A percentile compares a stretch with the other conserved stretches of the same genome.
Evolutionary conservation across 1,284 basidiomycete species (phyloP).

Genomic region (Amylostereum areolatum): DNA sequence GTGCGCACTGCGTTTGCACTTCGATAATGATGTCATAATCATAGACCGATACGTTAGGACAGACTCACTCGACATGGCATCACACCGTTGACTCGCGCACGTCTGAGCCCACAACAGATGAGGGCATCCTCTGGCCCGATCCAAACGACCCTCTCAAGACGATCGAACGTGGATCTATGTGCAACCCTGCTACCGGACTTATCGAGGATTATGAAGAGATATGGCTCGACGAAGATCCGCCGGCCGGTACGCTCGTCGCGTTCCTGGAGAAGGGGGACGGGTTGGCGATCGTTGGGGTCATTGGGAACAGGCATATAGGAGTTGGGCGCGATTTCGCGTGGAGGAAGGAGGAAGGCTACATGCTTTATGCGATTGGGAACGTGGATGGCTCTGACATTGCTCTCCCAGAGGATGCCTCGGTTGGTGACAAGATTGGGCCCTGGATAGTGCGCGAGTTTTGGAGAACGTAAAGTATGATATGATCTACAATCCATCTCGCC

Average conservation of each 20-base stretch:
- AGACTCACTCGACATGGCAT: background rate
- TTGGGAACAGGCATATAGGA: background rate
- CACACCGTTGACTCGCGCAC: background rate
- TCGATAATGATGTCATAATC: background rate
- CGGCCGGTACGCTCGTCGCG: background rate
- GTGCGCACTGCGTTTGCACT: background rate
- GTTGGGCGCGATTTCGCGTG: background rate
- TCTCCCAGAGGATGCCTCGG: background rate
- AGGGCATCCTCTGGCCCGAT: background rate
- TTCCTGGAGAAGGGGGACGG: conserved; percentile 4
- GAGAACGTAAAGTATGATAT: background rate
- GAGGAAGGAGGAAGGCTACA: background rate
- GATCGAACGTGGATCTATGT: background rate
- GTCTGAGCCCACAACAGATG: background rate
- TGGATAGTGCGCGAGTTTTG: conserved; percentile 2
- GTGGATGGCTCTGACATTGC: background rate
- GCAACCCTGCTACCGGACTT: background rate
- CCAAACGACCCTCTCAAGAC: background rate
- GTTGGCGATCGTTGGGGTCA: background rate
- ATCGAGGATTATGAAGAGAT: background rate
- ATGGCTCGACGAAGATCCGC: background rate
- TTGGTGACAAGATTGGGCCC: background rate
- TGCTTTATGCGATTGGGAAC: background rate
- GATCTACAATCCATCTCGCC: background rate
- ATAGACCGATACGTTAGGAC: background rate